Evolutionary conservation across 768 basidiomycete genomes (phyloP).

Genomic region (Ramaria sp.): DNA sequence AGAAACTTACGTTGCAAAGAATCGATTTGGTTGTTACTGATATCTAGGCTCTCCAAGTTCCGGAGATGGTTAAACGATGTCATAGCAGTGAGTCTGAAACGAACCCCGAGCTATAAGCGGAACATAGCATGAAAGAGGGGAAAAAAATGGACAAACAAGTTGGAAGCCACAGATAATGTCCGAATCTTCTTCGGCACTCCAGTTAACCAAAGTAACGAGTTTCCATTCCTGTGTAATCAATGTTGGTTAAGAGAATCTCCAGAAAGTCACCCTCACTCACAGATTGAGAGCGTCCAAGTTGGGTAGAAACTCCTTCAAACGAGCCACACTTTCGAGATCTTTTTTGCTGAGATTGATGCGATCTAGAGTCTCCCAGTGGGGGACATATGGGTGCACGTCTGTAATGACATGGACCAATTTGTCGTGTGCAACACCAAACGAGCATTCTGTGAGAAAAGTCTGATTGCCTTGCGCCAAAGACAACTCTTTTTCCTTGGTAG

Average conservation of each 20-base stretch:
- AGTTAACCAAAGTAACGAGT: constrained; percentile 70
- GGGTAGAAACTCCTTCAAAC: constrained; percentile 86
- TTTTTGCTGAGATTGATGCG: constrained; percentile 65
- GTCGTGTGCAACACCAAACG: constrained; percentile 91
- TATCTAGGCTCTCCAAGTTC: constrained; percentile 82
- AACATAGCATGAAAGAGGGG: constrained; percentile 8
- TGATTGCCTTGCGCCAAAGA: constrained; percentile 29
- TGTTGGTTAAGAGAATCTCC: neutral
- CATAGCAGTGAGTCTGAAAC: constrained; percentile 61
- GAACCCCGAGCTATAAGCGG: constrained; percentile 9
- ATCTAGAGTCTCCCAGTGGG: constrained; percentile 79
- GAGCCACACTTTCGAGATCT: constrained; percentile 69
- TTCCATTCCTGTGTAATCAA: constrained; percentile 44
- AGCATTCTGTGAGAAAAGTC: constrained; percentile 90
- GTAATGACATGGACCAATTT: constrained; percentile 86
- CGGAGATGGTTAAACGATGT: constrained; percentile 83
- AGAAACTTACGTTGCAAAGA: constrained; percentile 67
- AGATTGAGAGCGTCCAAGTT: constrained; percentile 61
- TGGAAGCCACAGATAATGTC: constrained; percentile 68
- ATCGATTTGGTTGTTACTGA: constrained; percentile 84
- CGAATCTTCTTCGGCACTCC: constrained; percentile 63
- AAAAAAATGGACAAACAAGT: constrained; percentile 41
- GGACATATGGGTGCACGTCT: constrained; percentile 89
- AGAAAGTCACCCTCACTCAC: constrained; percentile 34
- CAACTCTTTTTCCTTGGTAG: constrained; percentile 20